A percentile compares a stretch with the other conserved stretches of the same genome.
phyloP scores from a whole-genome alignment of 1,284 basidiomycete species.

The Malassezia globosa region DNA sequence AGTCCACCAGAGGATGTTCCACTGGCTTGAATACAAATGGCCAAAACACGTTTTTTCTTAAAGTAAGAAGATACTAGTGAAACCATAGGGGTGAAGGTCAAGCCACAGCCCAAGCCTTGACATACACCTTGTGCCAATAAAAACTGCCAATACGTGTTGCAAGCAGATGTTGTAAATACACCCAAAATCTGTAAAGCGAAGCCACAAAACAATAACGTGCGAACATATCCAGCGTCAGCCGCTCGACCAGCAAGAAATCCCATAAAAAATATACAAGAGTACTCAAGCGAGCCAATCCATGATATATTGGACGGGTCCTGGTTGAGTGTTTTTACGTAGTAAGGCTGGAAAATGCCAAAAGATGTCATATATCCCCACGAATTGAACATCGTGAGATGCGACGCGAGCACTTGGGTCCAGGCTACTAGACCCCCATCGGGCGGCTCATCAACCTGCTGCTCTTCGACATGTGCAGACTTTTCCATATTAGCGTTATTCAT shows the following conservation, averaged over 20 bases:
- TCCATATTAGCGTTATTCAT: no score
- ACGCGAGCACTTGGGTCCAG: conserved; percentile 4
- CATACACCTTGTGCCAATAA: conserved; percentile 14
- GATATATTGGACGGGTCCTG: background rate
- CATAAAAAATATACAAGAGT: background rate
- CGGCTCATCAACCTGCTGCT: no score
- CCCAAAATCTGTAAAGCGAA: conserved; percentile 8
- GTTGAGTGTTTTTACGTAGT: background rate
- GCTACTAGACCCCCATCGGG: no score
- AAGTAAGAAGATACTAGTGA: conserved; percentile 1
- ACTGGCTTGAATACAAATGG: background rate
- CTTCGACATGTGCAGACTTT: no score
- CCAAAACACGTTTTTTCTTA: conserved; percentile 1
- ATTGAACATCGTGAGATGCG: background rate
- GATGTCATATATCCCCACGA: conserved; percentile 5
- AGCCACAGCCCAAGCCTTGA: conserved; percentile 4
- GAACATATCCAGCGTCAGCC: conserved; percentile 5
- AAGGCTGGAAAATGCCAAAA: conserved; percentile 8
- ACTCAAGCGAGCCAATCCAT: conserved; percentile 2
- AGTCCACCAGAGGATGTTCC: conserved; percentile 11
- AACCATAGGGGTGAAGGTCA: background rate
- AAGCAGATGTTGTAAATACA: conserved; percentile 9
- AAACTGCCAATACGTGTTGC: conserved; percentile 13
- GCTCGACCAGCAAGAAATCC: background rate
- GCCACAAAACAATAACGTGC: background rate